phyloP scores from a whole-genome alignment of 345 rosid genomes.

The Syzygium aromaticum region DNA sequence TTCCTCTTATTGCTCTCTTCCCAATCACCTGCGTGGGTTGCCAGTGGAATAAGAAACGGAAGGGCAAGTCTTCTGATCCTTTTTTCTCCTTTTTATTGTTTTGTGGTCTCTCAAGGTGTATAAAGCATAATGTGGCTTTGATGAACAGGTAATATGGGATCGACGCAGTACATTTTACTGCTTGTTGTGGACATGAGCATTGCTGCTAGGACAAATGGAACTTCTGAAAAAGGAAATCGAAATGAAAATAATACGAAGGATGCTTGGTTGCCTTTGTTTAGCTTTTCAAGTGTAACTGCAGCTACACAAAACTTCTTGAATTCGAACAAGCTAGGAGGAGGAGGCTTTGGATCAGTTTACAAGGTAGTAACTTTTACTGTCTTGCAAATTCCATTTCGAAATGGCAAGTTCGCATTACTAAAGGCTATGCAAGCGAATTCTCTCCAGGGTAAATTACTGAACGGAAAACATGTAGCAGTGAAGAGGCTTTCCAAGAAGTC shows the following conservation, averaged over 20 bases:
- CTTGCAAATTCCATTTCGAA: background rate
- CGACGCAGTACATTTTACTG: background rate
- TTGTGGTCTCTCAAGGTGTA: fast-evolving
- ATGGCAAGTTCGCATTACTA: background rate
- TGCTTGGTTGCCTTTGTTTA: conserved; percentile 8
- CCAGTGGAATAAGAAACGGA: background rate
- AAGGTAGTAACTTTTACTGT: background rate
- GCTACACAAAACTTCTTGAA: conserved; percentile 17
- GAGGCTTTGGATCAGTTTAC: conserved; percentile 33
- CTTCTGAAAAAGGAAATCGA: background rate
- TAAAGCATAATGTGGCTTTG: background rate
- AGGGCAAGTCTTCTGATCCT: background rate
- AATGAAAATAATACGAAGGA: background rate
- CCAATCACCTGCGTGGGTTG: background rate
- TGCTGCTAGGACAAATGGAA: fast-evolving
- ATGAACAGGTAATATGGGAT: background rate
- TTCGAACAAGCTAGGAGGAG: conserved; percentile 20
- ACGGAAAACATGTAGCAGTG: conserved; percentile 21
- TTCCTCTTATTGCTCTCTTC: background rate
- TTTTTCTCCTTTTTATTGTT: background rate
- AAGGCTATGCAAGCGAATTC: too few species aligned
- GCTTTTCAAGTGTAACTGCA: conserved; percentile 7
- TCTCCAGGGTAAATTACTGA: conserved; percentile 12
- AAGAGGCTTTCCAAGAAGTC: conserved; percentile 22
- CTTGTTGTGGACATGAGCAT: background rate